Evolutionary conservation across 2,329 filamentous ascomycete genomes (phyloP).

Genomic region (Paraconiothyrium brasiliense): DNA sequence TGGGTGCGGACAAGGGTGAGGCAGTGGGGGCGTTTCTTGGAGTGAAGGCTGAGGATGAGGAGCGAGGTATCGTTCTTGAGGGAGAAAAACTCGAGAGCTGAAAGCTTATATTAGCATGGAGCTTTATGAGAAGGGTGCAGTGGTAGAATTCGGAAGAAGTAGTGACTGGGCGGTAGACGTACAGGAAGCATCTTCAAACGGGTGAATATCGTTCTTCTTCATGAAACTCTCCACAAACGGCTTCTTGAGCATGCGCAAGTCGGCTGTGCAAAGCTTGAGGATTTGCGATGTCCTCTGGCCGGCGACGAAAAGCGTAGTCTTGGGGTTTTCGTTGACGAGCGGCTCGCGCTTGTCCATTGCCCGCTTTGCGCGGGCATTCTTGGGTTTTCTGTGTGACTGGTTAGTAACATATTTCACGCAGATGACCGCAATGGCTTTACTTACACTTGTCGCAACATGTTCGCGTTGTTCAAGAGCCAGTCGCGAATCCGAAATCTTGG

Average conservation of each 20-base stretch:
- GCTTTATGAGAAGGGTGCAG: too few relatives aligned
- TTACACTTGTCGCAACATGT: slow-evolving; percentile 46
- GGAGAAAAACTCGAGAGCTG: slow-evolving; percentile 87
- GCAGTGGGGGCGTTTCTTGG: slow-evolving; percentile 94
- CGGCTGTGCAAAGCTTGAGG: slow-evolving; percentile 82
- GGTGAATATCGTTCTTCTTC: slow-evolving; percentile 96
- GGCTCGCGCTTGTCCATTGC: slow-evolving; percentile 93
- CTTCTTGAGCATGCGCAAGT: slow-evolving; percentile 84
- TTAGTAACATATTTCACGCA: not conserved
- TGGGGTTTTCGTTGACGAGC: slow-evolving; percentile 88
- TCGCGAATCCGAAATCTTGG: slow-evolving; percentile 34
- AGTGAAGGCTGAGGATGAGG: slow-evolving; percentile 83
- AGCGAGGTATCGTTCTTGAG: slow-evolving; percentile 94
- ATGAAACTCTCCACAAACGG: slow-evolving; percentile 89
- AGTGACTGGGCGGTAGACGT: slow-evolving; percentile 7
- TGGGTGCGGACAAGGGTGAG: slow-evolving; percentile 86
- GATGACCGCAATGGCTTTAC: slow-evolving; percentile 12
- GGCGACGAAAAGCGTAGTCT: slow-evolving; percentile 87
- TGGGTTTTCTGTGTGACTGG: slow-evolving; percentile 64
- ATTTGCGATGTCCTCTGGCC: slow-evolving; percentile 86
- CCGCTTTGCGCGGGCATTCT: slow-evolving; percentile 90
- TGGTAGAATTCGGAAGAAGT: not conserved
- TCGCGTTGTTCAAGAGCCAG: slow-evolving; percentile 22
- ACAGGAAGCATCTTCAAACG: slow-evolving; percentile 86
- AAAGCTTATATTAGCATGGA: not conserved